A percentile compares a stretch with the other conserved stretches of the same genome.
Evolutionary conservation across 192 early-diverging fungal species (phyloP).

Genomic region (Gryganskiella cystojenkinii): DNA sequence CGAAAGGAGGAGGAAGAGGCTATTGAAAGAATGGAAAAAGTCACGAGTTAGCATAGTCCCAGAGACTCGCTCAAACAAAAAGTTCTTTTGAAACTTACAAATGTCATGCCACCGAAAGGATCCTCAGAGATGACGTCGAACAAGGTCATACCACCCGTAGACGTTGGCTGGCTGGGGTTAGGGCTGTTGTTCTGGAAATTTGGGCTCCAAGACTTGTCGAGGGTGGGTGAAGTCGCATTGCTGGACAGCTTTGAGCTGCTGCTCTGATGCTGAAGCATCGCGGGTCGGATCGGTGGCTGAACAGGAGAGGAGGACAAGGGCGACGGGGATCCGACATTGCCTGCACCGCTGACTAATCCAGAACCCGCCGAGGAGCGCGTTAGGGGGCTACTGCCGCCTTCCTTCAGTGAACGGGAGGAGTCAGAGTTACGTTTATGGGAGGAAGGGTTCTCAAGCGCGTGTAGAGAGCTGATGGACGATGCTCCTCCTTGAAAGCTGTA

Average conservation of each 20-base stretch:
- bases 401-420: slow-evolving; percentile 38
- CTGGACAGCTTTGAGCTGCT: slow-evolving; percentile 35
- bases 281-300: slow-evolving; percentile 13
- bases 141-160: slow-evolving; percentile 34
- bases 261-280: slow-evolving; percentile 21
- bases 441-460: slow-evolving; percentile 18
- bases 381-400: slow-evolving; percentile 24
- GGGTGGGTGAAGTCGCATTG: slow-evolving; percentile 21
- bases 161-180: not conserved
- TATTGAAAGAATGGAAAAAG: too few relatives aligned
- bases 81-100: slow-evolving; percentile 19
- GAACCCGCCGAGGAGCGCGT: slow-evolving; percentile 21
- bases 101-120: slow-evolving; percentile 34
- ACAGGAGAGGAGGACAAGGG: slow-evolving; percentile 9
- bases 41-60: too few relatives aligned
- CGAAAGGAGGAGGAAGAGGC: slow-evolving; percentile 33
- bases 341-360: slow-evolving; percentile 6
- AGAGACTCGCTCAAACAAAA: too few relatives aligned
- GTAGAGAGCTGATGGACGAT: slow-evolving; percentile 40
- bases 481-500: slow-evolving; percentile 32
- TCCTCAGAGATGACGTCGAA: slow-evolving; percentile 49
- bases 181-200: slow-evolving; percentile 13
- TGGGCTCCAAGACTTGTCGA: slow-evolving; percentile 41
- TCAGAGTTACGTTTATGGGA: slow-evolving; percentile 36
- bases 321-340: slow-evolving; percentile 11